phyloP scores from a whole-genome alignment of 2,329 filamentous ascomycete genomes.

The Trichoderma gracile region DNA sequence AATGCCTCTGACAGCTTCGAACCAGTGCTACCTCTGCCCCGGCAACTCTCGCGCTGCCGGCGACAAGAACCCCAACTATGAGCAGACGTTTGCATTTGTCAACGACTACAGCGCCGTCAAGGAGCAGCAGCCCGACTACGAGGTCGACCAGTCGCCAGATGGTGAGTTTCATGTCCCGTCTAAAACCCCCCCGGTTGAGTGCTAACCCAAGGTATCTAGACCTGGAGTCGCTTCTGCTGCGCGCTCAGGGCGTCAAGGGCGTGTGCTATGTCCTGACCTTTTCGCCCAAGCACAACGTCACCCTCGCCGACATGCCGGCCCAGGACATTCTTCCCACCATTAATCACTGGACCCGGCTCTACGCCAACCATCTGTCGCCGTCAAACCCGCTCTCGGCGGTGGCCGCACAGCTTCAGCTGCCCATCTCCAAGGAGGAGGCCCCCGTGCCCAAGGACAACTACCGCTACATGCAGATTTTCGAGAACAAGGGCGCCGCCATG shows the following conservation, averaged over 20 bases:
- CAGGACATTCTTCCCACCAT: conserved; percentile 78
- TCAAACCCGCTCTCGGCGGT: conserved; percentile 60
- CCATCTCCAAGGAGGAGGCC: conserved; percentile 40
- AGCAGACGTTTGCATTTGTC: conserved; percentile 87
- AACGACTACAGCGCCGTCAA: conserved; percentile 98
- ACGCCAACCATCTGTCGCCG: conserved; percentile 75
- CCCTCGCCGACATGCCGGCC: conserved; percentile 83
- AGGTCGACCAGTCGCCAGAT: conserved; percentile 43
- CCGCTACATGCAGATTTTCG: conserved; percentile 98
- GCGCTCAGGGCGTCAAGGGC: conserved; percentile 83
- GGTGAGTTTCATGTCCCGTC: conserved; percentile 27
- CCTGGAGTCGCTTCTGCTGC: conserved; percentile 73
- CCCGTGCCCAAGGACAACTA: conserved; percentile 70
- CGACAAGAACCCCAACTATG: conserved; percentile 81
- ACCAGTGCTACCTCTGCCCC: conserved; percentile 88
- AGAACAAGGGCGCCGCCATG: conserved; percentile 98
- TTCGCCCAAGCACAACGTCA: conserved; percentile 85
- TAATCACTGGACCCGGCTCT: conserved; percentile 88
- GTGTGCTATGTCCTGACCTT: conserved; percentile 98
- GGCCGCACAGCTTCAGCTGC: conserved; percentile 45
- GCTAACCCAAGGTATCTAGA: conserved; percentile 47
- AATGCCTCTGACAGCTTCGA: background rate
- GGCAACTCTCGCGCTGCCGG: conserved; percentile 87
- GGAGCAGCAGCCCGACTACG: conserved; percentile 83
- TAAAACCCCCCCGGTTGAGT: background rate